A percentile compares a stretch with the other conserved stretches of the same genome.
Conservation (phyloP, 2,329 filamentous ascomycete species). For the Ophiostoma sp. region DNA sequence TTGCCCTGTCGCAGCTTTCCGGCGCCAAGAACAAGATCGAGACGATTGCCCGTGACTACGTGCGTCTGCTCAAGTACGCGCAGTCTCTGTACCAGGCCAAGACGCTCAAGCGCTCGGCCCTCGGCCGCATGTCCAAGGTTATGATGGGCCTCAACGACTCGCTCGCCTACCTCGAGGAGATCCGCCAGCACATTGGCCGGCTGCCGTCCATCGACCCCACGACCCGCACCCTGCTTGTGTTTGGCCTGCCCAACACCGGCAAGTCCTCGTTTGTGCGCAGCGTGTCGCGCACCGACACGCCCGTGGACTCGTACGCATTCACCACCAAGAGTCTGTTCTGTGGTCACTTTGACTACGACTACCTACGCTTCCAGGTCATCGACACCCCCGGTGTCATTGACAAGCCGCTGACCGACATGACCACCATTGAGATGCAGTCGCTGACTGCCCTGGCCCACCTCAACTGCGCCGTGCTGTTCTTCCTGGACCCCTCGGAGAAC, state of each 20-base stretch:
- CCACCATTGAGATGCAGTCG: conserved; percentile 98
- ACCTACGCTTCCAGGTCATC: conserved; percentile 74
- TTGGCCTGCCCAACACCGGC: conserved; percentile 95
- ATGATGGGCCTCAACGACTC: conserved; percentile 93
- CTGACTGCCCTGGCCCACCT: conserved; percentile 97
- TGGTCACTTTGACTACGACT: conserved; percentile 97
- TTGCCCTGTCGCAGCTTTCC: conserved; percentile 90
- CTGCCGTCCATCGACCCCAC: conserved; percentile 98
- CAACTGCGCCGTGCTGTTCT: conserved; percentile 90
- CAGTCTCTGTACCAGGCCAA: conserved; percentile 98
- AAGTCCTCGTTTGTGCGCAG: conserved; percentile 94
- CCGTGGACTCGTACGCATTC: conserved; percentile 96
- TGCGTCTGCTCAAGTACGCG: conserved; percentile 83
- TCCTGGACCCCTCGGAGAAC: conserved; percentile 96
- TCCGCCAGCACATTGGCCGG: conserved; percentile 92
- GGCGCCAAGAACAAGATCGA: conserved; percentile 96
- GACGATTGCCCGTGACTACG: conserved; percentile 92
- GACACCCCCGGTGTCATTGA: conserved; percentile 98
- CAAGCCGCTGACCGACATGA: conserved; percentile 98
- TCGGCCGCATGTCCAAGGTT: conserved; percentile 97
- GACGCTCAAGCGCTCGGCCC: conserved; percentile 90
- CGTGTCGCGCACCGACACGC: conserved; percentile 89
- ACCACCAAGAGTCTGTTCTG: conserved; percentile 94
- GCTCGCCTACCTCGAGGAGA: conserved; percentile 90
- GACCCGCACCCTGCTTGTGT: conserved; percentile 90